These are phyloP conservation scores for Sapria himalayana DNA, from an alignment of 345 rosid species.

Conservation along the genomic window DNA sequence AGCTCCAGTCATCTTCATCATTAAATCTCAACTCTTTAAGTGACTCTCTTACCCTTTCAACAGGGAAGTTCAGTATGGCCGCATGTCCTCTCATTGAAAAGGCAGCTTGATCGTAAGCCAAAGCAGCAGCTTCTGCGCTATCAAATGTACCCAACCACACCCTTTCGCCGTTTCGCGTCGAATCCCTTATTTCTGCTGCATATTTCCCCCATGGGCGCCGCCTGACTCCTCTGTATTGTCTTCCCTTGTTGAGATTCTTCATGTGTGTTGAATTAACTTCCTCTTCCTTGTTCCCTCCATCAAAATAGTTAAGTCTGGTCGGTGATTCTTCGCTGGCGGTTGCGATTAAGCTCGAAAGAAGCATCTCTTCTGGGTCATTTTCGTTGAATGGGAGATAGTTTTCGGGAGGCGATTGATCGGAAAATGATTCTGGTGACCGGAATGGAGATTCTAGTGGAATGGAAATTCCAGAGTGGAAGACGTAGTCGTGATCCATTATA, in stretches of 20 bases:
- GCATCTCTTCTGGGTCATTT: conserved; percentile 89
- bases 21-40: conserved; percentile 31
- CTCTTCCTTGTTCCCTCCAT: conserved; percentile 28
- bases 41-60: conserved; percentile 47
- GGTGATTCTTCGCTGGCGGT: conserved; percentile 18
- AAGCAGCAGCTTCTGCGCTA: conserved; percentile 56
- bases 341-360: conserved; percentile 37
- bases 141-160: conserved; percentile 67
- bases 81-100: conserved; percentile 41
- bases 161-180: conserved; percentile 35
- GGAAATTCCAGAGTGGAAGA: conserved; percentile 22
- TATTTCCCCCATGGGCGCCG: conserved; percentile 69
- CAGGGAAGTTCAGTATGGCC: conserved; percentile 44
- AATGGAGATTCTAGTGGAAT: conserved; percentile 39
- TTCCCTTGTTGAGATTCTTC: conserved; percentile 18
- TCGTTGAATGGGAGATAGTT: conserved; percentile 64
- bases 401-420: conserved; percentile 10
- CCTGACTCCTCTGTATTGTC: conserved; percentile 48
- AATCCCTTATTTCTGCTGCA: conserved; percentile 66
- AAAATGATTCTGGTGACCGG: conserved; percentile 26
- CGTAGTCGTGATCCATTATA: too few relatives aligned
- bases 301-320: neutral
- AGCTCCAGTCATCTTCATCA: conserved; percentile 32
- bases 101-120: conserved; percentile 62
- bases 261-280: conserved; percentile 23